Evolutionary conservation across 495 filamentous ascomycete genomes (phyloP).

Genomic region (Aspergillus campestris): DNA sequence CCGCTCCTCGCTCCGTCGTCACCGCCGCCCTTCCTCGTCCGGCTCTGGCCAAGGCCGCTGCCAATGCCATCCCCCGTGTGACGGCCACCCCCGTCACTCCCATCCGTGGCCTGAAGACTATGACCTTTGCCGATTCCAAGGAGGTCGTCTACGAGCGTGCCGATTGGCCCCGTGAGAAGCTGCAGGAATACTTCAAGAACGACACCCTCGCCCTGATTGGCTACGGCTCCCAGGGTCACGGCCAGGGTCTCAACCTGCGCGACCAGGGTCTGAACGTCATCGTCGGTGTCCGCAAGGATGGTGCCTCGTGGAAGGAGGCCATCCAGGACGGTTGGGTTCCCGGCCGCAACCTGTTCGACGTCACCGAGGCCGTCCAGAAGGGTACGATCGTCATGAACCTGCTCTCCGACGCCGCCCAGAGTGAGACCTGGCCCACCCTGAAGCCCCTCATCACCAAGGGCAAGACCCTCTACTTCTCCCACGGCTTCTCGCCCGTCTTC

Average conservation of each 20-base stretch:
- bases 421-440: slow-evolving; percentile 95
- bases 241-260: slow-evolving; percentile 97
- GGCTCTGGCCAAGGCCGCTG: slow-evolving; percentile 29
- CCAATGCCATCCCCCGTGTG: slow-evolving; percentile 28
- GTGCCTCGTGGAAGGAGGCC: slow-evolving; percentile 96
- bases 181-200: slow-evolving; percentile 99
- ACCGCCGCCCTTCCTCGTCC: slow-evolving; percentile 37
- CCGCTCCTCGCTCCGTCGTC: slow-evolving; percentile 48
- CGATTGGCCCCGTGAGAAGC: slow-evolving; percentile 97
- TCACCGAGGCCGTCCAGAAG: slow-evolving; percentile 87
- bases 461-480: slow-evolving; percentile 99
- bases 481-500: slow-evolving; percentile 99
- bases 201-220: slow-evolving; percentile 98
- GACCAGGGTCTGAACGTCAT: slow-evolving; percentile 99
- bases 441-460: slow-evolving; percentile 97
- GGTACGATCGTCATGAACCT: slow-evolving; percentile 99
- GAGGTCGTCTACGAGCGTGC: slow-evolving; percentile 95
- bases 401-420: slow-evolving; percentile 93
- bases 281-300: slow-evolving; percentile 95
- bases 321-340: slow-evolving; percentile 95
- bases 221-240: slow-evolving; percentile 97
- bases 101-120: slow-evolving; percentile 41
- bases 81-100: slow-evolving; percentile 49
- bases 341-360: slow-evolving; percentile 95
- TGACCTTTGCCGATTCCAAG: slow-evolving; percentile 86